A percentile compares a stretch with the other conserved stretches of the same genome.
Conservation (phyloP, 495 filamentous ascomycete genomes). For the Jackrogersella minutella region DNA sequence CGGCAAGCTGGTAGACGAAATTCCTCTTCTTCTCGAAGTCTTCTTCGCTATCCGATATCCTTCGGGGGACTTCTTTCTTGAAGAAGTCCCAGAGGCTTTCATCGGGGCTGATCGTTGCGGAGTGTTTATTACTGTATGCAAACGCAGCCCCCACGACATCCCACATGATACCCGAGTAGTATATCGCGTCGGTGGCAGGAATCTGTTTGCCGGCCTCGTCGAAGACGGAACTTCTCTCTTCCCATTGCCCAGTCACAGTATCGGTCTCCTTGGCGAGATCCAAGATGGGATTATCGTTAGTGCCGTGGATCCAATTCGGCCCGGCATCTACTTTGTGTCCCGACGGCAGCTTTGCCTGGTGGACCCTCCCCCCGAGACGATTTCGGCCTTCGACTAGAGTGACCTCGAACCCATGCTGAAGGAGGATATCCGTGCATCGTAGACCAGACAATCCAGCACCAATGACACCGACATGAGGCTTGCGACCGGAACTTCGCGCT, state of each 20-base stretch:
- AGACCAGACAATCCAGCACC: slow-evolving; percentile 91
- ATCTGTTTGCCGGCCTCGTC: slow-evolving; percentile 70
- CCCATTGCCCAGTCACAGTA: slow-evolving; percentile 66
- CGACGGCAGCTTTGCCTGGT: slow-evolving; percentile 56
- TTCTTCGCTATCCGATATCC: slow-evolving; percentile 57
- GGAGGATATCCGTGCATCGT: slow-evolving; percentile 81
- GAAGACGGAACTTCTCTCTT: slow-evolving; percentile 64
- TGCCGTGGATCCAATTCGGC: slow-evolving; percentile 96
- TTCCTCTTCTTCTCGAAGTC: slow-evolving; percentile 58
- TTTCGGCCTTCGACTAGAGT: slow-evolving; percentile 87
- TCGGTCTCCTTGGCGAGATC: slow-evolving; percentile 75
- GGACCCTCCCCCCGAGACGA: slow-evolving; percentile 82
- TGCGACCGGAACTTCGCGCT: slow-evolving; percentile 43
- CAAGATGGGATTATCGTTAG: slow-evolving; percentile 82
- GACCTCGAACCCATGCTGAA: slow-evolving; percentile 79
- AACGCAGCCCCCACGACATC: slow-evolving; percentile 80
- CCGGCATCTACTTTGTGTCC: slow-evolving; percentile 68
- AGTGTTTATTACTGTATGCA: slow-evolving; percentile 74
- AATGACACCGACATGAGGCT: slow-evolving; percentile 71
- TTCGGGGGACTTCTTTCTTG: slow-evolving; percentile 62
- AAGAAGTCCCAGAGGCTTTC: slow-evolving; percentile 84
- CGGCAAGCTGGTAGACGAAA: slow-evolving; percentile 68
- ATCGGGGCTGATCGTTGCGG: slow-evolving; percentile 67
- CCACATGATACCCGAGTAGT: slow-evolving; percentile 75
- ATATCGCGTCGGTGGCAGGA: slow-evolving; percentile 57